A percentile compares a stretch with the other conserved stretches of the same genome.
phyloP scores from a whole-genome alignment of 2,329 filamentous ascomycete species.

The Coccinonectria pachysandricola region DNA sequence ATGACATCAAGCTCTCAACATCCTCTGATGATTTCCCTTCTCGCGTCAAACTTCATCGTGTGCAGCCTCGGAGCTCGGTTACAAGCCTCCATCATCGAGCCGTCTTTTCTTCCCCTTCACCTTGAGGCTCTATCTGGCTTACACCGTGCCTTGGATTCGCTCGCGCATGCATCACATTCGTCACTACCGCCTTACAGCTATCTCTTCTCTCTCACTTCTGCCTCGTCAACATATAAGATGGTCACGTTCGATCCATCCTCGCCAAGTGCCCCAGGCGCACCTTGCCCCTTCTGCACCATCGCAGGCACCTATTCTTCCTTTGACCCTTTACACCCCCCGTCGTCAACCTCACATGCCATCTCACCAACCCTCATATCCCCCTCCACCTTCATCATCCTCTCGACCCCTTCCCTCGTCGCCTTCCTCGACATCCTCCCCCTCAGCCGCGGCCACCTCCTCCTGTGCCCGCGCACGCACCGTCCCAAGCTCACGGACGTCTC shows the following conservation, averaged over 20 bases:
- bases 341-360: conserved; percentile 21
- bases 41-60: too few relatives aligned
- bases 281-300: conserved; percentile 56
- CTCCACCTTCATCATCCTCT: conserved; percentile 58
- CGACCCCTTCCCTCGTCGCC: conserved; percentile 66
- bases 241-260: conserved; percentile 28
- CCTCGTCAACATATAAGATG: too few relatives aligned
- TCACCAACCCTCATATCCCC: conserved; percentile 28
- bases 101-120: conserved; percentile 4
- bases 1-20: too few relatives aligned
- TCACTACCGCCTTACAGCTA: not conserved
- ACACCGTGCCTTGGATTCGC: too few relatives aligned
- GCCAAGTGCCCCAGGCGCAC: conserved; percentile 18
- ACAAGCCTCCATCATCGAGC: too few relatives aligned
- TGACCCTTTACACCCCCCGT: conserved; percentile 32
- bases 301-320: conserved; percentile 37
- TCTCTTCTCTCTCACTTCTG: not conserved
- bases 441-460: conserved; percentile 69
- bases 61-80: too few relatives aligned
- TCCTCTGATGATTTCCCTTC: too few relatives aligned
- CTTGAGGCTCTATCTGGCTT: conserved; percentile 2
- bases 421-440: conserved; percentile 93
- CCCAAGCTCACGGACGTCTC: conserved; percentile 66
- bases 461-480: conserved; percentile 68
- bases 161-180: not conserved